A percentile compares a stretch with the other conserved stretches of the same genome.
These are phyloP conservation scores for Trichocladium antarcticum DNA, from an alignment of 495 filamentous ascomycete genomes.

Conservation along the genomic window DNA sequence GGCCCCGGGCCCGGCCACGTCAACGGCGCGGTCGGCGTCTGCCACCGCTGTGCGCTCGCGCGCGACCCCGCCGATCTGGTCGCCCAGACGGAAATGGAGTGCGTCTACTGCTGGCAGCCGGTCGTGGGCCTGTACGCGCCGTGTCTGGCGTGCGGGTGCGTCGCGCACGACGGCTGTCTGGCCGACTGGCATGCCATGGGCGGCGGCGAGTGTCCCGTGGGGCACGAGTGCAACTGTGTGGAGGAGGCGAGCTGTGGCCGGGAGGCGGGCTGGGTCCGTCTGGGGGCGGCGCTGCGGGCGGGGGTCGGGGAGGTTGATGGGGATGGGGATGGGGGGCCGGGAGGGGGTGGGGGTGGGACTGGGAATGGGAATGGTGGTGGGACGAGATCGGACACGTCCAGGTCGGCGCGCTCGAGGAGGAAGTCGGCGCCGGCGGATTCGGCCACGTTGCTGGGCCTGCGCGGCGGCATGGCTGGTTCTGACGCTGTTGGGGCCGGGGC, in stretches of 20 bases:
- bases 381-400: background rate
- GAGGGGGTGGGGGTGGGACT: background rate
- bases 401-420: conserved; percentile 6
- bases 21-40: conserved; percentile 42
- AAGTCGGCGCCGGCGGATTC: conserved; percentile 19
- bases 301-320: background rate
- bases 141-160: conserved; percentile 52
- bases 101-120: conserved; percentile 49
- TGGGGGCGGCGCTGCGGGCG: conserved; percentile 10
- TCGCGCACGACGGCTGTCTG: conserved; percentile 45
- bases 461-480: conserved; percentile 5
- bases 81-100: conserved; percentile 44
- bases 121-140: conserved; percentile 46
- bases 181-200: conserved; percentile 40
- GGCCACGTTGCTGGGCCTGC: conserved; percentile 9
- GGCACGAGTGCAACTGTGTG: conserved; percentile 40
- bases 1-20: conserved; percentile 8
- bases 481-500: background rate
- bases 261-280: conserved; percentile 31
- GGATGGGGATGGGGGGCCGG: background rate
- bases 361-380: background rate
- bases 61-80: conserved; percentile 31
- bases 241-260: conserved; percentile 31
- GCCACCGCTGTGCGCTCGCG: conserved; percentile 34
- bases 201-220: conserved; percentile 37